Evolutionary conservation across 257 asterid genomes (phyloP), one percentile per base, ranked within the genome.

Genomic region (Apocynum venetum): DNA sequence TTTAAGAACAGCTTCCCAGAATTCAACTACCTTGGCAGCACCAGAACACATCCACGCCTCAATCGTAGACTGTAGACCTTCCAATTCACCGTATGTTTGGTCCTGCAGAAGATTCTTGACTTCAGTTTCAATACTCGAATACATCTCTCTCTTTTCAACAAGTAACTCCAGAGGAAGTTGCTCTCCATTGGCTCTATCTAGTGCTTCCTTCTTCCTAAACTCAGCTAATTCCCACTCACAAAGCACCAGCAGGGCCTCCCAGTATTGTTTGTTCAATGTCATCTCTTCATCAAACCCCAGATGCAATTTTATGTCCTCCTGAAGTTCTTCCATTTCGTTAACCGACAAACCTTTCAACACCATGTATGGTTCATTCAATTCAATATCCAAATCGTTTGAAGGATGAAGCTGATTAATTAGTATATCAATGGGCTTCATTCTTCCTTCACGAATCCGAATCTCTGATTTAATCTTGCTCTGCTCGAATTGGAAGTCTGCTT

Each of bases 401-500:
- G 96, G 94, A 82, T 95, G 93, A 25, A 95, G 93, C 78, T 95
- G 93, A 84, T 88, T 91, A 19, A 91, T 90, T 66, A 95, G 93
- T 60, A 95, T 82, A 83, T 95, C 99, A 85, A 95, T 95, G 11
- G 98, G 97, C 87, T 95, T 95, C 6, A 81, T 86, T 53, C 98
- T 93, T 20, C 99, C 99, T 86, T 95, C 97, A 48, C 93, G 93
- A 73, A 93, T 71, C 76, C 98, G 90, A 80, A 95, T 93, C 89
- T 91, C 95, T 20, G 97, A 91, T 77, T 98, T 83, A 76, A 88
- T 77, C 85, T 95, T 95, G 87, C 97, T 93, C 86, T 95, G 97
- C 82, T 90, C 99, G 81, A 91, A 95, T 85, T 95, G 98, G 76
- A 93, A 93, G 96, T 91, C 99, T 78, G 93, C 98, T 84, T 95